A percentile compares a stretch with the other conserved stretches of the same genome.
Evolutionary conservation across 2,329 filamentous ascomycete genomes (phyloP).

Genomic region (Sphaerostilbella broomeana): DNA sequence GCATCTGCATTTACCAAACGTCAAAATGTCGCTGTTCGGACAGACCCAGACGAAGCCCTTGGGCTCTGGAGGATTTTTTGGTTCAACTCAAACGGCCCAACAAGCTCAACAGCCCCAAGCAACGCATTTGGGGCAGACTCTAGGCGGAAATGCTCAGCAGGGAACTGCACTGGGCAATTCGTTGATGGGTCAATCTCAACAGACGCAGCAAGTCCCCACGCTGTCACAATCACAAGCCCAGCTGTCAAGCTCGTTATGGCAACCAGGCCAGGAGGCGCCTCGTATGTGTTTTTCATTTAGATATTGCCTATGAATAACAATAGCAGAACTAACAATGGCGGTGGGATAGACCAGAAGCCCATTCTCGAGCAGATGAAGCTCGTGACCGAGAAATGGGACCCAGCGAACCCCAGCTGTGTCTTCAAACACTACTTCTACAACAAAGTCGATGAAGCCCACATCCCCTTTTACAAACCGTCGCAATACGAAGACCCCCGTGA

Average conservation of each 20-base stretch:
- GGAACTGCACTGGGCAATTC: conserved; percentile 25
- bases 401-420: conserved; percentile 58
- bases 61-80: conserved; percentile 29
- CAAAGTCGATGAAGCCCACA: conserved; percentile 65
- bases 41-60: conserved; percentile 32
- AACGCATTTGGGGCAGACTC: conserved; percentile 24
- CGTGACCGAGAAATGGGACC: conserved; percentile 69
- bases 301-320: not conserved
- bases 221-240: conserved; percentile 41
- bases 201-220: conserved; percentile 36
- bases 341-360: conserved; percentile 58
- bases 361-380: conserved; percentile 67
- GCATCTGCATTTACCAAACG: conserved; percentile 18
- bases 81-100: conserved; percentile 31
- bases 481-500: conserved; percentile 66
- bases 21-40: conserved; percentile 34
- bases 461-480: conserved; percentile 69
- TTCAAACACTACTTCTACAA: conserved; percentile 89
- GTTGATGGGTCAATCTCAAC: conserved; percentile 31
- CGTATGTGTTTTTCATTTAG: conserved; percentile 31
- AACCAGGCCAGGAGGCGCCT: conserved; percentile 43
- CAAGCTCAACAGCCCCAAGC: conserved; percentile 22
- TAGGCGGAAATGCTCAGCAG: conserved; percentile 32
- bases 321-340: no score
- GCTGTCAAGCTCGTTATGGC: conserved; percentile 46